These are phyloP conservation scores for Eleusine indica DNA, from an alignment of 176 grass and related monocot species.

Conservation along the genomic window DNA sequence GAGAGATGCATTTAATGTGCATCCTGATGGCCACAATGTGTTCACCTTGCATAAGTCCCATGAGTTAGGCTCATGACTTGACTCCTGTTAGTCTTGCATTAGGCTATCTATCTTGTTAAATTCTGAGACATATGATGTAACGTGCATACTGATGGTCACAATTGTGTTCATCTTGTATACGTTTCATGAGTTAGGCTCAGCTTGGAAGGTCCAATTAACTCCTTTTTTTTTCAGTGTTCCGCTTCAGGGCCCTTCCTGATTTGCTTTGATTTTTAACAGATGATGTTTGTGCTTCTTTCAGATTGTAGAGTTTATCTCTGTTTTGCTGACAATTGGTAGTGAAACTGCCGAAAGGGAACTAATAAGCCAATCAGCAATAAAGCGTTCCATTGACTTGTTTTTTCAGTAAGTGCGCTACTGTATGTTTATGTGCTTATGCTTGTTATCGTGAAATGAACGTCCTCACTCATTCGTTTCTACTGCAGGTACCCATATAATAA, in stretches of 20 bases:
- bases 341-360: slow-evolving; percentile 90
- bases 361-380: slow-evolving; percentile 80
- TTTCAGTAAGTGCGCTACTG: slow-evolving; percentile 70
- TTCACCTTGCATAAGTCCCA: too few relatives aligned
- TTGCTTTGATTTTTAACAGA: neutral
- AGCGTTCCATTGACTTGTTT: slow-evolving; percentile 73
- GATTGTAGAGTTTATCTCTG: slow-evolving; percentile 98
- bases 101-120: neutral
- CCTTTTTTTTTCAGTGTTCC: neutral
- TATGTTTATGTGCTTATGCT: neutral
- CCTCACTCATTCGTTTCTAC: slow-evolving; percentile 33
- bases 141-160: neutral
- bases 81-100: neutral
- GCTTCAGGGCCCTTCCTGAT: neutral
- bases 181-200: neutral
- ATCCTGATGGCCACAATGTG: too few relatives aligned
- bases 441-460: neutral
- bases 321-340: slow-evolving; percentile 90
- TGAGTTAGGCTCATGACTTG: neutral
- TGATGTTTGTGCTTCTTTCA: slow-evolving; percentile 29
- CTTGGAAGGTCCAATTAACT: too few relatives aligned
- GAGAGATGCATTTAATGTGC: too few relatives aligned
- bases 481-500: slow-evolving; percentile 94
- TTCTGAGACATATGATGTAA: neutral
- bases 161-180: neutral